Evolutionary conservation across 1,284 basidiomycete species (phyloP), one percentile per base, ranked within the genome.

Genomic region (Tylopilus orsonianus): DNA sequence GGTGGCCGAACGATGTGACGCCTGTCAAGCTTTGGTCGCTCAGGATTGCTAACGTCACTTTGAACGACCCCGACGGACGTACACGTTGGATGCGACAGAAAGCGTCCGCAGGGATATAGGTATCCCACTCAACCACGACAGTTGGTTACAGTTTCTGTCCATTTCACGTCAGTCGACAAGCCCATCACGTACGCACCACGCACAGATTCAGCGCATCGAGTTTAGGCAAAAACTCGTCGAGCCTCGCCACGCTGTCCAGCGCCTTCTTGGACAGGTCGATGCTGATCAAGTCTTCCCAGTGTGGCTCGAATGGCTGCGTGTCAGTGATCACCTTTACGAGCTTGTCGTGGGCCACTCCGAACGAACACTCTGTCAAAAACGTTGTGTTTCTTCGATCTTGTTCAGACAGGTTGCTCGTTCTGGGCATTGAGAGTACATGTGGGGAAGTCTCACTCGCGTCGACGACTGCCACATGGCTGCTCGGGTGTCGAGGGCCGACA

Each of bases 261-360:
- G 82, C 80, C 66, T 88, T 88, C 43, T 76, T 74, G 32, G 86
- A 86, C 57, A 99, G 73, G 65, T 98, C 86, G 56, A 99, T 85
- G 13, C 72, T 70, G 47, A 66, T 75, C 55, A 99, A 71, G 39
- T 82, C 75, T 58, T 97, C 93, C 96, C 96, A 99, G 65, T 93
- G 80, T 14, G 94, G 93, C 65, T 95, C 91, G 71, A 93, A 97
- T 1, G 95, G 93, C 65, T 95, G 89, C 12, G 95, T 85, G 62
- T 98, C 95, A 35, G 95, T 98, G 62, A 99, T 92, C 54, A 93
- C 83, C 67, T 93, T 83, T 2, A 99, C 87, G 3, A 99, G 80
- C 38, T 84, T 82, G 67, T 97, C 95, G 62, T 92, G 90, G 8
- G 93, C 83, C 24, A 97, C 85, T 16, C 83, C 91, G 65, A 99